Evolutionary conservation across 805 yeast genomes (phyloP), one percentile per base, ranked within the genome.

Genomic region (Pichia kluyveri): DNA sequence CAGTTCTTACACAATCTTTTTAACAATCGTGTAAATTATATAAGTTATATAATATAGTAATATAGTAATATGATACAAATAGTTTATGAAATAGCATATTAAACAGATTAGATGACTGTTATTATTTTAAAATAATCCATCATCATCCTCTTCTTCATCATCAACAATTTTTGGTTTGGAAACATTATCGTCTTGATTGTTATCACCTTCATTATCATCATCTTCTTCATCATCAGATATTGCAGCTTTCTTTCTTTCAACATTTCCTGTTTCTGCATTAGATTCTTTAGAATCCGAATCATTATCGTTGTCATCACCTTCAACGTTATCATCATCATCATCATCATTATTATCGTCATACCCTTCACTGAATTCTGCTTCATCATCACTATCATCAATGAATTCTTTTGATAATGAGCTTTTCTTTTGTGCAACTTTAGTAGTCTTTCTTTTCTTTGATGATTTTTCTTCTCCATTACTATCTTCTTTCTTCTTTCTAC

Each of bases 371-470:
- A 49, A 57, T 8, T 54, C 58, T 10, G 56, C 60, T 28, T 60
- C 65, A 18, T 61, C 64, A 42, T 64, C 68, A 52, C 66, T 60
- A 28, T 61, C 67, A 15, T 56, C 65, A 40, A 62, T 58, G n/a
- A 50, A 47, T 39, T 62, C 67, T 12, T 60, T 60, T 3, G 63
- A 59, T 18, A 60, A 43, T 2, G 30, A 47, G 34, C 59, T 55
- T 28, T 46, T 56, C 47, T 56, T 58, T 32, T 59, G 63, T n/a
- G 30, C 15, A 38, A 51, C 40, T 38, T 48, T 44, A 10, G 44
- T 31, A 19, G 17, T 45, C 19, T 44, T 52, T 50, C 51, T 53
- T 41, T 48, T 52, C 23, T 46, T 53, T 2, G 40, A 23, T 23
- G 26, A 23, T 23, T 23, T 23, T 6, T 23, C 57, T 19, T 41